A percentile compares a stretch with the other conserved stretches of the same genome.
phyloP scores from a whole-genome alignment of 169 alveolate species.

The Plasmodium adleri region DNA sequence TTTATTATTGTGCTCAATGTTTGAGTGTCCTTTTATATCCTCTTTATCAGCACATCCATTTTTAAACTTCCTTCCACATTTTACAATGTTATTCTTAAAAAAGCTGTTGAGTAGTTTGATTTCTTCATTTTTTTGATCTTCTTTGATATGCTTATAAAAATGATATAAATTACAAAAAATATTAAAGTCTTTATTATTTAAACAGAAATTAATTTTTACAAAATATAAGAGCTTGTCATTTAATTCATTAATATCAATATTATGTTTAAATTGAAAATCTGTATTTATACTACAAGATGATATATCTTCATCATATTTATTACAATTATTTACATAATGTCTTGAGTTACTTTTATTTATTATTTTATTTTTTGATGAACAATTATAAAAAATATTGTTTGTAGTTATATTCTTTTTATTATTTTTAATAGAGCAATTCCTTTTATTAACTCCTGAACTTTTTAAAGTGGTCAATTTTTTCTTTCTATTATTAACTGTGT shows the following conservation, averaged over 20 bases:
- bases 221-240: slow-evolving; percentile 48
- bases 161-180: slow-evolving; percentile 38
- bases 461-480: neutral
- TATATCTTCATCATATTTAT: neutral
- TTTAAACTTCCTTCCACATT: neutral
- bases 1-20: neutral
- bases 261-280: slow-evolving; percentile 26
- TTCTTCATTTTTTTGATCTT: slow-evolving; percentile 51
- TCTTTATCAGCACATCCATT: too few species aligned
- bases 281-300: slow-evolving; percentile 12
- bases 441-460: neutral
- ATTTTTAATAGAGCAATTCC: neutral
- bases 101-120: slow-evolving; percentile 22
- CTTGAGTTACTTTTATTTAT: neutral
- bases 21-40: too few species aligned
- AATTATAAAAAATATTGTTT: neutral
- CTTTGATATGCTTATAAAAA: slow-evolving; percentile 57
- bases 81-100: slow-evolving; percentile 24
- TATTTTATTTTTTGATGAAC: neutral
- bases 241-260: slow-evolving; percentile 28
- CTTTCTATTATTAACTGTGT: neutral
- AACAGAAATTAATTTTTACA: slow-evolving; percentile 46
- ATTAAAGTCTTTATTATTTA: slow-evolving; percentile 27
- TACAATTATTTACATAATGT: neutral
- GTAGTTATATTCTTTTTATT: neutral